These are phyloP conservation scores for Hydnum rufescens DNA, from an alignment of 768 basidiomycete species.

Conservation along the genomic window DNA sequence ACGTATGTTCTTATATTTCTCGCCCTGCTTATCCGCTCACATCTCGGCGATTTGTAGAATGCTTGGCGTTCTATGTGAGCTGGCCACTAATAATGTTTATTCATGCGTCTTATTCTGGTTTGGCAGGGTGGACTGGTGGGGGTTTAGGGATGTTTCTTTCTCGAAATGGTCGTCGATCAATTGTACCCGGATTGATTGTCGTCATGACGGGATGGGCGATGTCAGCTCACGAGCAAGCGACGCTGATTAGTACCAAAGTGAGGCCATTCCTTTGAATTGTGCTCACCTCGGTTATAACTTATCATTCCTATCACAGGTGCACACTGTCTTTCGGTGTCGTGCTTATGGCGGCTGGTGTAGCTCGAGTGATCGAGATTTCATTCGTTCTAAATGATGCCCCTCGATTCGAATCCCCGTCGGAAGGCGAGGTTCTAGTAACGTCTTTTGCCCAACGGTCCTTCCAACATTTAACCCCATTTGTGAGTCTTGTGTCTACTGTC, in stretches of 20 bases:
- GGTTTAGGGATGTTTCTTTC: conserved; percentile 70
- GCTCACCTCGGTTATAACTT: not conserved
- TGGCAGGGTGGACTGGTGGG: conserved; percentile 78
- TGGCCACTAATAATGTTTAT: not conserved
- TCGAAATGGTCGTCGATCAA: conserved; percentile 47
- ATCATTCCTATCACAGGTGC: conserved; percentile 31
- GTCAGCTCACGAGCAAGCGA: conserved; percentile 70
- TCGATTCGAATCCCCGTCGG: conserved; percentile 1
- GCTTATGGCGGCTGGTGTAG: conserved; percentile 62
- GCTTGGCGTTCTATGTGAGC: conserved; percentile 50
- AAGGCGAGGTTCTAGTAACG: not conserved
- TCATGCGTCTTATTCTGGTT: conserved; percentile 1
- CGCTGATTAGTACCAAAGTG: conserved; percentile 71
- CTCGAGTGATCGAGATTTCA: conserved; percentile 69
- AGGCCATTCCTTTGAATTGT: not conserved
- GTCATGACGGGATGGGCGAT: conserved; percentile 89
- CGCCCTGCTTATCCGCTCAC: not conserved
- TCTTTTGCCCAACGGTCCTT: conserved; percentile 36
- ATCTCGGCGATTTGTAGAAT: conserved; percentile 26
- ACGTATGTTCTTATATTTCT: conserved; percentile 33
- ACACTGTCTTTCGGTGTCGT: conserved; percentile 69
- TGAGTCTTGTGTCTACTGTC: conserved; percentile 23
- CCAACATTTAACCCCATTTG: conserved; percentile 76
- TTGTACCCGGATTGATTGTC: conserved; percentile 73
- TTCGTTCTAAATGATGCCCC: conserved; percentile 32